Evolutionary conservation across 176 grass and related monocot species (phyloP), one percentile per base, ranked within the genome.

Genomic region (Carex littledalei): DNA sequence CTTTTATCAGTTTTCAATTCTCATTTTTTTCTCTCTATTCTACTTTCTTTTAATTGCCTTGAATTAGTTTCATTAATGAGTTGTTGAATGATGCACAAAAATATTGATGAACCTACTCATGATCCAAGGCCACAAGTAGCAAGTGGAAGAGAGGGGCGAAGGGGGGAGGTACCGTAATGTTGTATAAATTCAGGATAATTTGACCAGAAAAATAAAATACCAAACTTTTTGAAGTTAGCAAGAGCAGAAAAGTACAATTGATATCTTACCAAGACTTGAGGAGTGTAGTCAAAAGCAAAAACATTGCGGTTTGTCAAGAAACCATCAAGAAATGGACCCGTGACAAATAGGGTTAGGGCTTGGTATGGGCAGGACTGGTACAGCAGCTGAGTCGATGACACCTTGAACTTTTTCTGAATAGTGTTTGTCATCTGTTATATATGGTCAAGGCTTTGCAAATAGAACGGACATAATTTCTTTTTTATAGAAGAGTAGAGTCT

Each of bases 351-450:
- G 6, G 91, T 99, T 67, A 99, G 85, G 65, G 96, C 88, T 92
- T 99, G 96, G 87, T 99, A 99, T 63, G 93, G 96, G 78, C 90
- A 95, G 81, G 93, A 95, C 63, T 99, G 96, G 81, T 99, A 99
- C 70, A 99, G 78, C 22, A 99, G 87, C 84, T 99, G 96, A 22
- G 96, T 99, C 63, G 96, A 99, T 54, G 93, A 99, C 55, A 99
- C 96, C 84, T 99, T 99, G 86, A 99, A 99, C 81, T 95, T 99
- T 83, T 95, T 99, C 84, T 99, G 96, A 84, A 99, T 99, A 73
- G 96, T 99, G 72, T 99, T 99, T 78, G 96, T 99, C 96, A 99
- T 99, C 96, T 99, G 90, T 92, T 59, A 70, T 83, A 76, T 84
- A 55, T 32, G 56, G 88, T 99, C 83, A 99, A 96, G 96, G 87